phyloP scores from a whole-genome alignment of 768 basidiomycete genomes.

The Panus rudis region DNA sequence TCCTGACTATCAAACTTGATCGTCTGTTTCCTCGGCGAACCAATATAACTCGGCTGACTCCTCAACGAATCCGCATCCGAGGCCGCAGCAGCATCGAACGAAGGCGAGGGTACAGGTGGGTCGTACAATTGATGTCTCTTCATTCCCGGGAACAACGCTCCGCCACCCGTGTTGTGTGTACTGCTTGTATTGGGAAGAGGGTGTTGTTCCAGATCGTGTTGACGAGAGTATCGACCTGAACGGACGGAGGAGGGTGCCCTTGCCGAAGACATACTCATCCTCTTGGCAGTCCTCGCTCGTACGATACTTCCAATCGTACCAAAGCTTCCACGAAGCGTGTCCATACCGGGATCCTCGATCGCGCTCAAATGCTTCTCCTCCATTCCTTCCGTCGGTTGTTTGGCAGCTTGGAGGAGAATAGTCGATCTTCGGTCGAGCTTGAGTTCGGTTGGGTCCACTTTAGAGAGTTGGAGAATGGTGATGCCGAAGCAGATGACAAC shows the following conservation, averaged over 20 bases:
- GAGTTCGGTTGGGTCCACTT: slow-evolving; percentile 81
- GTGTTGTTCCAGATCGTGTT: slow-evolving; percentile 17
- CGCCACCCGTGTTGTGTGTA: slow-evolving; percentile 15
- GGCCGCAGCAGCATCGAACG: slow-evolving; percentile 83
- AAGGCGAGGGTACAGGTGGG: slow-evolving; percentile 68
- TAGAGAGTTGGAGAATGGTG: slow-evolving; percentile 91
- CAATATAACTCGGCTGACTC: slow-evolving; percentile 24
- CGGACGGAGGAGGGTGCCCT: slow-evolving; percentile 10
- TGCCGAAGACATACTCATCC: slow-evolving; percentile 22
- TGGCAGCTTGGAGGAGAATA: slow-evolving; percentile 82
- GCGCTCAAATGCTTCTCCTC: slow-evolving; percentile 61
- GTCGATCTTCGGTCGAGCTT: slow-evolving; percentile 86
- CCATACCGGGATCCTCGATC: slow-evolving; percentile 88
- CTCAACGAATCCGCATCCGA: slow-evolving; percentile 33
- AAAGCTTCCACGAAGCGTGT: slow-evolving; percentile 84
- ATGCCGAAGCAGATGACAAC: slow-evolving; percentile 88
- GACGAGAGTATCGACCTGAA: slow-evolving; percentile 20
- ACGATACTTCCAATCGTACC: slow-evolving; percentile 91
- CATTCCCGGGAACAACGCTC: slow-evolving; percentile 37
- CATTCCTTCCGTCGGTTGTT: slow-evolving; percentile 54
- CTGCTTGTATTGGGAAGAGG: slow-evolving; percentile 15
- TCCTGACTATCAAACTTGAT: slow-evolving; percentile 78
- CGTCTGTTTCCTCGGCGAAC: slow-evolving; percentile 33
- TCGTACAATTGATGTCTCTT: slow-evolving; percentile 86
- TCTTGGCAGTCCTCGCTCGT: slow-evolving; percentile 46